Conservation (phyloP, 768 basidiomycete species). For the Xerocomus spinulosus region DNA sequence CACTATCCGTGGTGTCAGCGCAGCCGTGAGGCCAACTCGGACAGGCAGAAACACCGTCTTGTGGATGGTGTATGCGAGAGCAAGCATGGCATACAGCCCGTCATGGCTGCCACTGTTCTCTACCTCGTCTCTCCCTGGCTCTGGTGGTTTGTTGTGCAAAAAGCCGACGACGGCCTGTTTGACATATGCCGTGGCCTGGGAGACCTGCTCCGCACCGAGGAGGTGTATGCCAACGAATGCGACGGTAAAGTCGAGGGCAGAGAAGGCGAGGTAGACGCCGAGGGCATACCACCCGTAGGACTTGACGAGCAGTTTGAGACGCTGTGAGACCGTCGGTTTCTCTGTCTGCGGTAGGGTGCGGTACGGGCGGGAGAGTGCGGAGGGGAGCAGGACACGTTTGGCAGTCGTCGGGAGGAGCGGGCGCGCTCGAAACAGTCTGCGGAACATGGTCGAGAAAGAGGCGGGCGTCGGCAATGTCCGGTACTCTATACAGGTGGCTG, state of each 20-base stretch:
- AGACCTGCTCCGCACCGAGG: conserved; percentile 87
- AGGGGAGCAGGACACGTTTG: conserved; percentile 25
- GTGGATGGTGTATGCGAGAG: conserved; percentile 92
- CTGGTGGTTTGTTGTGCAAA: conserved; percentile 50
- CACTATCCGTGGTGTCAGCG: conserved; percentile 81
- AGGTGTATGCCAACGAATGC: conserved; percentile 82
- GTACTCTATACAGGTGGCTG: too few species aligned
- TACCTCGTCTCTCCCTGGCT: conserved; percentile 64
- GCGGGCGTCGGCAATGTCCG: too few species aligned
- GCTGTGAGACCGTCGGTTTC: conserved; percentile 57
- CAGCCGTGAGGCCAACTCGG: conserved; percentile 83
- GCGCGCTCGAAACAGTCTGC: too few species aligned
- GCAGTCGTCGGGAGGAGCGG: conserved; percentile 40
- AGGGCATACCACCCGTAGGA: conserved; percentile 96
- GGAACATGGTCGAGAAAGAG: too few species aligned
- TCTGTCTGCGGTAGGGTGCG: conserved; percentile 42
- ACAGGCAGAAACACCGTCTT: conserved; percentile 91
- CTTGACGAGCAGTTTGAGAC: conserved; percentile 78
- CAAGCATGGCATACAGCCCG: conserved; percentile 86
- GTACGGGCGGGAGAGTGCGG: conserved; percentile 32
- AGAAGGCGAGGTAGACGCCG: conserved; percentile 77
- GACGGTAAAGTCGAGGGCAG: conserved; percentile 75
- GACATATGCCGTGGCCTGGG: conserved; percentile 54
- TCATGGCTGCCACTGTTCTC: conserved; percentile 57
- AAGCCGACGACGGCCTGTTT: conserved; percentile 46